Base-by-base conservation (phyloP, 2,329 filamentous ascomycete species). In the Colletotrichum lindemuthianum region DNA sequence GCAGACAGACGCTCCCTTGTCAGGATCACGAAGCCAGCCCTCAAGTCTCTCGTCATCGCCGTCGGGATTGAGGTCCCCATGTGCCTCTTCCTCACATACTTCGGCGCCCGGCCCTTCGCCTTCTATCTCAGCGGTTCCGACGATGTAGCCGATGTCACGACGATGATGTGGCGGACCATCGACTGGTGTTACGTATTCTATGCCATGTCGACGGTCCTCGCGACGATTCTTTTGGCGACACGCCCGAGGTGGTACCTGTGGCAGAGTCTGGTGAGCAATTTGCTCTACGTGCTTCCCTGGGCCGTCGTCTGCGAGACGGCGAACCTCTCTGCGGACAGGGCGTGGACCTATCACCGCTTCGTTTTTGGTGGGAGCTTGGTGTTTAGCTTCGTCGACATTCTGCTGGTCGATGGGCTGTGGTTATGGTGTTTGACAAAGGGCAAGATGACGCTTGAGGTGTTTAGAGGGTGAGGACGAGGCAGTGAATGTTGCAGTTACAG, bases 131-230 rank as follows among this genome's bases (percentile, higher is more conserved):
- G 86, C 8, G 79, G 77, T 1, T 88, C 85, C 0, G 76, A 82
- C 0, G 72, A 78, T 0, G 89, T 92, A 0, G 85, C 89, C 0
- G 71, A 76, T 0, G 87, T 92, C 43, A 87, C 87, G 0, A 83
- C 82, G 5, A 82, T 86, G 32, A 93, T 92, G 88, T 92, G 89
- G 78, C 73, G 78, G 59, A 84, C 80, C 0, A 83, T 87, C 8
- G 85, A 88, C 68, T 88, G 84, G 84, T 92, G 89, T 70, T 92
- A 92, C 70, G 83, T 92, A 34, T 86, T 91, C 71, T 92, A 90
- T 65, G 89, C 87, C 0, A 73, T 86, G 15, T 87, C 85, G 1
- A 90, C 85, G 1, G 88, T 92, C 70, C 76, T 92, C 0, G 87
- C 88, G 0, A 84, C 87, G 0, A 78, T 92, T 0, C 74, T 93